Conservation (phyloP, 495 filamentous ascomycete species). For the Elasticomyces elasticus region DNA sequence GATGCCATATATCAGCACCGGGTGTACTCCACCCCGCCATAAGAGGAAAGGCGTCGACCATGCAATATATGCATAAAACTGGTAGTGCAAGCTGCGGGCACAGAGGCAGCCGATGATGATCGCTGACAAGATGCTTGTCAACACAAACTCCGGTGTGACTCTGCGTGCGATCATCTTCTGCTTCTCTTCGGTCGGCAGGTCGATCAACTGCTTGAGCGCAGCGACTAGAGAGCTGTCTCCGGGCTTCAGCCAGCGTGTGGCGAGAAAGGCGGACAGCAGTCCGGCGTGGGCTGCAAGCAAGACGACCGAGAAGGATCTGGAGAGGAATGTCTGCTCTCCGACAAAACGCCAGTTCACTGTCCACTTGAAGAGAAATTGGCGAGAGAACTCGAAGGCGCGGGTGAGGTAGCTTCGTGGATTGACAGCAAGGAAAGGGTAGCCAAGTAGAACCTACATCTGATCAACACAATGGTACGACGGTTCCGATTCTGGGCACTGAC, state of each 20-base stretch:
- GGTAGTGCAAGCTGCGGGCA: constrained; percentile 86
- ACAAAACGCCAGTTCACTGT: constrained; percentile 97
- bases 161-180: constrained; percentile 37
- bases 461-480: neutral
- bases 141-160: constrained; percentile 64
- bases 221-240: constrained; percentile 35
- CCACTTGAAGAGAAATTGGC: constrained; percentile 92
- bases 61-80: constrained; percentile 89
- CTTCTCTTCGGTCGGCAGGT: constrained; percentile 38
- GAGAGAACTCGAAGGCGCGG: constrained; percentile 78
- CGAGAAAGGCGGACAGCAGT: constrained; percentile 52
- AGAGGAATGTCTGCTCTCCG: constrained; percentile 71
- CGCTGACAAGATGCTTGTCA: constrained; percentile 68
- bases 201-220: constrained; percentile 44
- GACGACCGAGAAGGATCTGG: constrained; percentile 55
- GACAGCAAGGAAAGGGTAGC: constrained; percentile 60
- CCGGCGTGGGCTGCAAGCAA: constrained; percentile 60
- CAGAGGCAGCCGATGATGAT: constrained; percentile 81
- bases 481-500: constrained; percentile 30
- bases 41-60: constrained; percentile 88
- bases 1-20: constrained; percentile 55
- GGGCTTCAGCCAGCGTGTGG: constrained; percentile 48
- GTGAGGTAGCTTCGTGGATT: constrained; percentile 63
- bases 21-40: constrained; percentile 70
- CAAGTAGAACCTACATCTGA: constrained; percentile 47